Percentiles rank a stretch among this genome's conserved stretches.
phyloP scores from a whole-genome alignment of 1,284 basidiomycete genomes.

The Melampsora larici-populina region DNA sequence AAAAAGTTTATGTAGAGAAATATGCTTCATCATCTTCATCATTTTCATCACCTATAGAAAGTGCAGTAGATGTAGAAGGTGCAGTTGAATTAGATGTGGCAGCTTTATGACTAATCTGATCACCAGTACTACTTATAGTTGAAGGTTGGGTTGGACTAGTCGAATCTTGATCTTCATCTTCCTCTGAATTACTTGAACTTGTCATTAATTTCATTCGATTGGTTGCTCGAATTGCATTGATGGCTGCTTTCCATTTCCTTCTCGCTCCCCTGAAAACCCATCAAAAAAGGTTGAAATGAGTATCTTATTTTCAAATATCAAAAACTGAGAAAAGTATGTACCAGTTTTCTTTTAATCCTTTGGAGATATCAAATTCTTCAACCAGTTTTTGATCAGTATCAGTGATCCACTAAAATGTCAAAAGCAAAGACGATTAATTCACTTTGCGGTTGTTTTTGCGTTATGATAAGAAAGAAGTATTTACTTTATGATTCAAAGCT shows the following conservation, averaged over 20 bases:
- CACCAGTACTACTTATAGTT: neutral
- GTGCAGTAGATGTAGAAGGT: too few species aligned
- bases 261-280: constrained; percentile 29
- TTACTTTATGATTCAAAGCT: constrained; percentile 64
- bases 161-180: too few species aligned
- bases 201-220: constrained; percentile 51
- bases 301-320: neutral
- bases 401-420: constrained; percentile 5
- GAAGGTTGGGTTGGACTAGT: constrained; percentile 25
- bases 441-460: too few species aligned
- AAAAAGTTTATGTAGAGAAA: too few species aligned
- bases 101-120: neutral
- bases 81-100: too few species aligned
- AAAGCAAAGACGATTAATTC: neutral
- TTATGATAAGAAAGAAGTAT: constrained; percentile 46
- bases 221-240: constrained; percentile 52
- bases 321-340: neutral
- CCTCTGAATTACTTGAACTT: constrained; percentile 3
- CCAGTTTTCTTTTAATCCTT: constrained; percentile 33
- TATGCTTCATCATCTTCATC: too few species aligned
- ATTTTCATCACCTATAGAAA: too few species aligned
- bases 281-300: neutral
- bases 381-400: neutral
- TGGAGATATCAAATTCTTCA: constrained; percentile 19
- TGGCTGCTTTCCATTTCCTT: constrained; percentile 50